Evolutionary conservation across 768 basidiomycete species (phyloP).

Genomic region (Russula griseocarnosa): DNA sequence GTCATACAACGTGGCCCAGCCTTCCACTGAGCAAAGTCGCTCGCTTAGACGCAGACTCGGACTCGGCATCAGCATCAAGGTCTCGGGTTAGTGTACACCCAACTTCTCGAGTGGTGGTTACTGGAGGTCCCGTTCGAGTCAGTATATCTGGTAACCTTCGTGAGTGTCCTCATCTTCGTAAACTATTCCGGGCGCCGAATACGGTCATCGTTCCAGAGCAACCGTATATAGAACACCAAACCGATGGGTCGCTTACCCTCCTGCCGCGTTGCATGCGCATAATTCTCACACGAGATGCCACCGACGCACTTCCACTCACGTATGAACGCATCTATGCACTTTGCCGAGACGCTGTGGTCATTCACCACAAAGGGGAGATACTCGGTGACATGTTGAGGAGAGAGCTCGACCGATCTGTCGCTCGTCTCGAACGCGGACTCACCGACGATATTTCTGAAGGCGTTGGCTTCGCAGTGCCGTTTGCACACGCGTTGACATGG

Average conservation of each 20-base stretch:
- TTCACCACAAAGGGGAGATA: slow-evolving; percentile 50
- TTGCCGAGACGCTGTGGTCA: slow-evolving; percentile 53
- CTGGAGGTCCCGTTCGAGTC: slow-evolving; percentile 43
- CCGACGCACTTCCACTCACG: slow-evolving; percentile 41
- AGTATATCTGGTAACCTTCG: slow-evolving; percentile 43
- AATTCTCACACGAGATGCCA: slow-evolving; percentile 35
- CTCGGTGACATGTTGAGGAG: slow-evolving; percentile 56
- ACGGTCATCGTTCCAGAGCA: slow-evolving; percentile 25
- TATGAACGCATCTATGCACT: slow-evolving; percentile 55
- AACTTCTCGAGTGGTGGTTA: slow-evolving; percentile 27
- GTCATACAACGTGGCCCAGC: slow-evolving; percentile 40
- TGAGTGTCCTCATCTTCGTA: slow-evolving; percentile 23
- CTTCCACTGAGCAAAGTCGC: slow-evolving; percentile 66
- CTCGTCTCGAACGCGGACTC: slow-evolving; percentile 42
- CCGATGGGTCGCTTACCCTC: slow-evolving; percentile 33
- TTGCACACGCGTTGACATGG: slow-evolving; percentile 57
- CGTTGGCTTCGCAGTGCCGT: slow-evolving; percentile 54
- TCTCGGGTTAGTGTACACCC: slow-evolving; percentile 32
- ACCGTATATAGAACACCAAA: slow-evolving; percentile 8
- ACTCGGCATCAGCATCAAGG: slow-evolving; percentile 64
- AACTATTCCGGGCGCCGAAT: neutral
- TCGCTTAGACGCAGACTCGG: slow-evolving; percentile 61
- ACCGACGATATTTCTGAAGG: slow-evolving; percentile 30
- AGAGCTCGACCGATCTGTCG: slow-evolving; percentile 56
- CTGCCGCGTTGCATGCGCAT: slow-evolving; percentile 39